These are phyloP conservation scores for Omphalotus olearius DNA, from an alignment of 1,284 basidiomycete species.

Conservation along the genomic window DNA sequence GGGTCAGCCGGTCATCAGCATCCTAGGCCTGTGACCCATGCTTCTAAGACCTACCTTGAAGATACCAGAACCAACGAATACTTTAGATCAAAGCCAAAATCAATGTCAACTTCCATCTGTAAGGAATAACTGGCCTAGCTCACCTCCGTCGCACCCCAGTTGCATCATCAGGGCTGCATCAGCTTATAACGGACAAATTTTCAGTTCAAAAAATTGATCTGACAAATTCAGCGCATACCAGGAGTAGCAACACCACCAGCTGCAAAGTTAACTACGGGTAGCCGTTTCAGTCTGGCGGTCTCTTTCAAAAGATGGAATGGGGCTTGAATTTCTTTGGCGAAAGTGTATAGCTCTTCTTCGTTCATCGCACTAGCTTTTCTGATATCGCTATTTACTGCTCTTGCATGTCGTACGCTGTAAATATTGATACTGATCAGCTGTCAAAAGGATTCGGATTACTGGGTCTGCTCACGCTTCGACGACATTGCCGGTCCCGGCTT, in stretches of 20 bases:
- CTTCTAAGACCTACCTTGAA: conserved; percentile 65
- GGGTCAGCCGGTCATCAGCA: neutral
- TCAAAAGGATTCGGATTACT: neutral
- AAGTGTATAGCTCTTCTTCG: conserved; percentile 94
- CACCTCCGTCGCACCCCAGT: conserved; percentile 95
- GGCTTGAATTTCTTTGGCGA: conserved; percentile 91
- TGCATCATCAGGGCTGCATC: conserved; percentile 99
- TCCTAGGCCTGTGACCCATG: neutral
- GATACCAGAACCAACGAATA: conserved; percentile 93
- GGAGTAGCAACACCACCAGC: conserved; percentile 97
- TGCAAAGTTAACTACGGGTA: conserved; percentile 95
- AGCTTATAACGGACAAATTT: conserved; percentile 37
- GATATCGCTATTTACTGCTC: conserved; percentile 78
- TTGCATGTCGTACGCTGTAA: conserved; percentile 63
- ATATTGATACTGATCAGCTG: neutral
- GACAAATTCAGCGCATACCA: conserved; percentile 37
- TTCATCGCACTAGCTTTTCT: conserved; percentile 82
- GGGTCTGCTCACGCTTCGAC: conserved; percentile 73
- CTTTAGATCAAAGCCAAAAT: conserved; percentile 31
- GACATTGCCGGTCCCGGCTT: conserved; percentile 97
- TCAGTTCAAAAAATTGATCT: neutral
- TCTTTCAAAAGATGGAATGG: conserved; percentile 99
- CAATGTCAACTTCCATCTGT: conserved; percentile 14
- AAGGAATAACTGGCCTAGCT: conserved; percentile 18
- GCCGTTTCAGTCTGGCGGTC: conserved; percentile 86